Evolutionary conservation across 345 rosid genomes (phyloP), one percentile per base, ranked within the genome.

Genomic region (Salix caprea): DNA sequence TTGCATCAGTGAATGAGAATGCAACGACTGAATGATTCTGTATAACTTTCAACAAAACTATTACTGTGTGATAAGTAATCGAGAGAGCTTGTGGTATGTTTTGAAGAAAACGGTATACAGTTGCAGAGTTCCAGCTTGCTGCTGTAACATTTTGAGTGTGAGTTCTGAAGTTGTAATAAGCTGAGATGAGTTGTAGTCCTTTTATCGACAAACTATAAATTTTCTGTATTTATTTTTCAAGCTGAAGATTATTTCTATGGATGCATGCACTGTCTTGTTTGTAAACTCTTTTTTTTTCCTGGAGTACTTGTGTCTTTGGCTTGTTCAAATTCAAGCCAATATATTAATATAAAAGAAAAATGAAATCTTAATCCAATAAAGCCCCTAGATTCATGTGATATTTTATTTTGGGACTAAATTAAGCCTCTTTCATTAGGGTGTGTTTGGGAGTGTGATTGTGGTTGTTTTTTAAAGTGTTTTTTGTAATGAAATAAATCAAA

Each of bases 1-100:
- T 58, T n/a, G 75, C 82, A 67, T 78, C 42, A 65, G 80, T 71
- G 73, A 62, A 77, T 37, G 88, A 76, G 83, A 74, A 74, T 16
- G 58, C 66, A 39, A 62, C 75, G 37, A 80, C 83, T 28, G 82
- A 82, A 74, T 69, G 75, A 77, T 24, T 46, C 74, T 69, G 44
- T 24, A 77, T n/a, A n/a, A 48, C 23, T 61, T 67, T 71, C 52
- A 18, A 15, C 42, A 28, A n/a, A 54, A 54, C 40, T 13, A 39
- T 16, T 16, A 64, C 34, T 30, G 28, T 64, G 44, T 70, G 65
- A 70, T 64, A 50, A 3, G 65, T 9, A 7, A 12, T 61, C 48
- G 30, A 73, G 26, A 16, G 60, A 36, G 70, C 23, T 52, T 18
- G 58, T 19, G 18, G 23, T 7, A 19, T 52, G 58, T 19, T 52